A percentile compares a stretch with the other conserved stretches of the same genome.
phyloP scores from a whole-genome alignment of 2,329 filamentous ascomycete genomes.

The Aspergillus spinulosporus region DNA sequence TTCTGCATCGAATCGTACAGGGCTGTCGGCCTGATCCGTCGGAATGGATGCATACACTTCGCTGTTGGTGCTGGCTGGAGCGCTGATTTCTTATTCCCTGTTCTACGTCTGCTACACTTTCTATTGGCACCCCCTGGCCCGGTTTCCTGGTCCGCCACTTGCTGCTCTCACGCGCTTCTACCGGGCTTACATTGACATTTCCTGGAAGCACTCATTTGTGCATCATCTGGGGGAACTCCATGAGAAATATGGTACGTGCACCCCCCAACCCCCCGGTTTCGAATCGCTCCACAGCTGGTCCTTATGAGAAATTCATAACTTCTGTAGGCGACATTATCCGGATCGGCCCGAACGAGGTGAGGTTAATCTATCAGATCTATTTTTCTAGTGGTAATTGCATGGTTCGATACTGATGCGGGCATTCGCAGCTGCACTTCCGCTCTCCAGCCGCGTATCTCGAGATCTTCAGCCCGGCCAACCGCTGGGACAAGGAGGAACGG shows the following conservation, averaged over 20 bases:
- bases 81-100: neutral
- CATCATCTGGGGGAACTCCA: constrained; percentile 8
- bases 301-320: neutral
- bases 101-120: constrained; percentile 7
- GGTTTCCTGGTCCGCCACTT: constrained; percentile 6
- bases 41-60: neutral
- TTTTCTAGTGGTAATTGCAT: too few relatives aligned
- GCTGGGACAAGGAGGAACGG: constrained; percentile 10
- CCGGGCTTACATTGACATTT: constrained; percentile 6
- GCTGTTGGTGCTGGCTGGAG: neutral
- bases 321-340: constrained; percentile 5
- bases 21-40: neutral
- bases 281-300: neutral
- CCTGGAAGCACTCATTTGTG: neutral
- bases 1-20: too few relatives aligned
- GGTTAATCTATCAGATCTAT: neutral
- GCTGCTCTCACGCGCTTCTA: constrained; percentile 7
- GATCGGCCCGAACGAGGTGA: constrained; percentile 10
- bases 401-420: neutral
- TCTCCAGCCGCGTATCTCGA: constrained; percentile 1
- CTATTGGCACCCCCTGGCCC: constrained; percentile 10
- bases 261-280: too few relatives aligned
- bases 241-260: constrained; percentile 5
- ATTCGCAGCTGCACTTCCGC: constrained; percentile 8
- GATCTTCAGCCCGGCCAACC: constrained; percentile 7